phyloP scores from a whole-genome alignment of 208 protist species.

The Plasmodiophora brassicae region DNA sequence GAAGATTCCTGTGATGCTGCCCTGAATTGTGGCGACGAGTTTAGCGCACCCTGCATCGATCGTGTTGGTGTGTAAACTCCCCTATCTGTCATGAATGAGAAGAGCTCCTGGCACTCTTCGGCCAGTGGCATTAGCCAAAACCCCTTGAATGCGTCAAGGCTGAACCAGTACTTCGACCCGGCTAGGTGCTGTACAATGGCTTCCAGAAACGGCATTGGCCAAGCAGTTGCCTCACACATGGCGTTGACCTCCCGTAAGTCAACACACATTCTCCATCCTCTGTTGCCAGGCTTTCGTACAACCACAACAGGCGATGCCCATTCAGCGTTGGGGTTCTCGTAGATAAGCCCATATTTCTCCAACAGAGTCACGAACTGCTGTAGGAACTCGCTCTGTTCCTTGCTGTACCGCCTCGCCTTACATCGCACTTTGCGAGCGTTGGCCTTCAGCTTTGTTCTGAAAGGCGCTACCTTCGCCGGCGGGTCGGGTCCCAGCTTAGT shows the following conservation, averaged over 20 bases:
- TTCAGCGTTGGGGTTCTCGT: slow-evolving; percentile 16
- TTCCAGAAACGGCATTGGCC: slow-evolving; percentile 28
- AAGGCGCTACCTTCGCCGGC: slow-evolving; percentile 1
- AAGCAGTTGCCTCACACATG: neutral
- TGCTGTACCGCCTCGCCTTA: slow-evolving; percentile 13
- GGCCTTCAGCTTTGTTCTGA: slow-evolving; percentile 7
- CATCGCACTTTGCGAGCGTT: neutral
- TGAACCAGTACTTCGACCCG: slow-evolving; percentile 12
- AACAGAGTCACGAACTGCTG: neutral
- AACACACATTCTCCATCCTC: neutral
- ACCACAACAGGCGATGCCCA: slow-evolving; percentile 11
- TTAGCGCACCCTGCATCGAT: neutral
- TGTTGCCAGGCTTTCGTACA: neutral
- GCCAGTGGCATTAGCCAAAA: slow-evolving; percentile 9
- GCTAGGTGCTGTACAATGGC: neutral
- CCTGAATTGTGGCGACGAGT: neutral
- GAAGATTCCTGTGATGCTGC: too few relatives aligned
- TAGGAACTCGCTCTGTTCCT: slow-evolving; percentile 15
- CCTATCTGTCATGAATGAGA: slow-evolving; percentile 31
- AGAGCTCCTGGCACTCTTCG: slow-evolving; percentile 7
- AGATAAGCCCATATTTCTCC: neutral
- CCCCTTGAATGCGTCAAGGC: slow-evolving; percentile 27
- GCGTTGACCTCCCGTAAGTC: neutral
- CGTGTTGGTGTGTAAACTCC: neutral
- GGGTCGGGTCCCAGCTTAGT: slow-evolving; percentile 1